Percentiles rank a stretch among this genome's conserved stretches.
phyloP scores from a whole-genome alignment of 352 stramenopile species.

The Aphanomyces stellatus region DNA sequence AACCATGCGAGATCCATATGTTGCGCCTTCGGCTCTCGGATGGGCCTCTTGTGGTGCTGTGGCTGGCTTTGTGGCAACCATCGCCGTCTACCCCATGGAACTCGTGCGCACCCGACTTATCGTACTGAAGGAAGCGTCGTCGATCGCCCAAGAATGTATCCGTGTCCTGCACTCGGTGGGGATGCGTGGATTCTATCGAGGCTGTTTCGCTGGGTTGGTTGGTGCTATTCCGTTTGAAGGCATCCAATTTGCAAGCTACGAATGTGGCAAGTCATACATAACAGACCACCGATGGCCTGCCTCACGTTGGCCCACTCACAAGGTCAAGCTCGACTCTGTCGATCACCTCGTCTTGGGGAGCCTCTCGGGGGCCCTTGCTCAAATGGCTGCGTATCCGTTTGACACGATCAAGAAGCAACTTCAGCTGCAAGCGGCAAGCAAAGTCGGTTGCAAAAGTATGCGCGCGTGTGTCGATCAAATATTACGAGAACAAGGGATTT shows the following conservation, averaged over 20 bases:
- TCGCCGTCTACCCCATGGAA: constrained; percentile 67
- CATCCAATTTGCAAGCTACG: constrained; percentile 78
- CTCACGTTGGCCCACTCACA: constrained; percentile 39
- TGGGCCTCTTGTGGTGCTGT: constrained; percentile 48
- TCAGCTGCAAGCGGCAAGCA: constrained; percentile 35
- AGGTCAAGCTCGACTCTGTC: constrained; percentile 60
- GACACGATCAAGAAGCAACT: constrained; percentile 79
- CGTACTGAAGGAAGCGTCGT: constrained; percentile 35
- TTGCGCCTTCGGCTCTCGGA: too few relatives aligned
- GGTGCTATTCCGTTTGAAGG: constrained; percentile 75
- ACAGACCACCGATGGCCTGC: constrained; percentile 43
- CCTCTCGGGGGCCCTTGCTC: constrained; percentile 53
- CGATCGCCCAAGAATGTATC: constrained; percentile 46
- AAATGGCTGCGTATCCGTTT: constrained; percentile 81
- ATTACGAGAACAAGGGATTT: constrained; percentile 52
- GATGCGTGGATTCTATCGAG: constrained; percentile 55
- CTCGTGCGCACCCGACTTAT: constrained; percentile 75
- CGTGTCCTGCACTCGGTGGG: constrained; percentile 56
- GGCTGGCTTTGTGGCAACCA: constrained; percentile 54
- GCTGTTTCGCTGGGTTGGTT: constrained; percentile 47
- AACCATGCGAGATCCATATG: constrained; percentile 29
- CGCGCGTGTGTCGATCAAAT: constrained; percentile 65
- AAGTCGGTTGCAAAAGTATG: constrained; percentile 57
- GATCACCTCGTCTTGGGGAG: constrained; percentile 77
- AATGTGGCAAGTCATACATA: constrained; percentile 57